These are phyloP conservation scores for Xylaria arbuscula DNA, from an alignment of 2,329 filamentous ascomycete species.

Conservation along the genomic window DNA sequence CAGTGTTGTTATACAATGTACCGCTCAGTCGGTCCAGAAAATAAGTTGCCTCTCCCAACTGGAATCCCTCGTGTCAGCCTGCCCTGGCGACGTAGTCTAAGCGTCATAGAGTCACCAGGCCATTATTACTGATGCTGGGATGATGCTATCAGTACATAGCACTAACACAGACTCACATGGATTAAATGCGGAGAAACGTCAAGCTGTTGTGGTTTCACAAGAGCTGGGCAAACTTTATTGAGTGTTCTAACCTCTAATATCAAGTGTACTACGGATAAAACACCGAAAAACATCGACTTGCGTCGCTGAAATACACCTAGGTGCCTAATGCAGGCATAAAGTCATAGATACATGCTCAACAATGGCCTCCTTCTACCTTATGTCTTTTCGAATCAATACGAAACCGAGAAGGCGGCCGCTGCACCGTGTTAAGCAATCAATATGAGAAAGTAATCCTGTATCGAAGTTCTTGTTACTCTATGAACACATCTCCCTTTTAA, in stretches of 20 bases:
- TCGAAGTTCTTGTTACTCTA: background rate
- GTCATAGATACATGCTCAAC: conserved; percentile 14
- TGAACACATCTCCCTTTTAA: too few species aligned
- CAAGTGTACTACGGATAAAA: background rate
- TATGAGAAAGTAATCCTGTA: background rate
- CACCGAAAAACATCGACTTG: background rate
- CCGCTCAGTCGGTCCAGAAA: background rate
- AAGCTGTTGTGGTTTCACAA: background rate
- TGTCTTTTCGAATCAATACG: background rate
- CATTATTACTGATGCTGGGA: conserved; percentile 23
- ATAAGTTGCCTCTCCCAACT: conserved; percentile 24
- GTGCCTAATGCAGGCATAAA: background rate
- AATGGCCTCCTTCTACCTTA: background rate
- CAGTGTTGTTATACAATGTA: conserved; percentile 31
- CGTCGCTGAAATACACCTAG: background rate
- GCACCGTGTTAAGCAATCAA: background rate
- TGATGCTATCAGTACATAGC: conserved; percentile 29
- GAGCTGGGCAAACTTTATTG: conserved; percentile 29
- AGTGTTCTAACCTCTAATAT: background rate
- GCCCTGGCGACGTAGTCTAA: conserved; percentile 24
- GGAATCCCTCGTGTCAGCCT: conserved; percentile 1
- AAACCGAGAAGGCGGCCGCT: background rate
- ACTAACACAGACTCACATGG: conserved; percentile 9
- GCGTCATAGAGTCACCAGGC: conserved; percentile 26
- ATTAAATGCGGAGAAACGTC: conserved; percentile 7